Conservation (phyloP, 352 stramenopile species). For the Globisporangium recalcitrans region DNA sequence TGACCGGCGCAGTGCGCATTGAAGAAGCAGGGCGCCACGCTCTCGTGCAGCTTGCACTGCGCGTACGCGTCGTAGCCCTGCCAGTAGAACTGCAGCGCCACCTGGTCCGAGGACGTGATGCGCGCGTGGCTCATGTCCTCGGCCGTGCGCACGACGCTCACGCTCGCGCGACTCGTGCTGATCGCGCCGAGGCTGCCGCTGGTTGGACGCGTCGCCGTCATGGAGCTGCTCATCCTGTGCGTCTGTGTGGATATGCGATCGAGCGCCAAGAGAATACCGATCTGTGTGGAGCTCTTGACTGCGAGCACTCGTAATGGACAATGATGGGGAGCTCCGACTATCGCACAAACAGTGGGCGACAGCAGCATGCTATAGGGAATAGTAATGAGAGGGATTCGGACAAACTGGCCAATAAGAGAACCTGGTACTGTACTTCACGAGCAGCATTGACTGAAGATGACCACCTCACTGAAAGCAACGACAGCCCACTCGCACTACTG, state of each 20-base stretch:
- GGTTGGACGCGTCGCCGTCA: not conserved
- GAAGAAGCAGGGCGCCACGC: constrained; percentile 51
- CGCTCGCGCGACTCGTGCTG: constrained; percentile 5
- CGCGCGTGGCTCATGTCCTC: constrained; percentile 15
- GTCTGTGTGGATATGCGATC: not conserved
- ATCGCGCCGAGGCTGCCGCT: not conserved
- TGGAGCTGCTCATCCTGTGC: constrained; percentile 4
- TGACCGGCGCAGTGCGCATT: constrained; percentile 39
- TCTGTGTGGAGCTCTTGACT: not conserved
- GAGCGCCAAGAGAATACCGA: not conserved
- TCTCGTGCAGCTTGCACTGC: constrained; percentile 40
- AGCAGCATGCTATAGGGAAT: not conserved
- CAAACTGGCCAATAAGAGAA: not conserved
- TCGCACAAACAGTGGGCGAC: not conserved
- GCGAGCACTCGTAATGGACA: constrained; percentile 2
- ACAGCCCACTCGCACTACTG: too few relatives aligned
- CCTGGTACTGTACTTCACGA: too few relatives aligned
- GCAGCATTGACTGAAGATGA: too few relatives aligned
- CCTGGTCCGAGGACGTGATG: constrained; percentile 42
- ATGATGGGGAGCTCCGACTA: not conserved
- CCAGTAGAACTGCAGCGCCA: constrained; percentile 64
- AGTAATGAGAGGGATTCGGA: too few relatives aligned
- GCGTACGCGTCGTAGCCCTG: constrained; percentile 63
- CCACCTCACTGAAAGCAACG: not conserved
- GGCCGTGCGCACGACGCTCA: constrained; percentile 16